Percentiles rank a stretch among this genome's conserved stretches.
phyloP scores from a whole-genome alignment of 2,329 filamentous ascomycete genomes.

The Calonectria henricotiae region DNA sequence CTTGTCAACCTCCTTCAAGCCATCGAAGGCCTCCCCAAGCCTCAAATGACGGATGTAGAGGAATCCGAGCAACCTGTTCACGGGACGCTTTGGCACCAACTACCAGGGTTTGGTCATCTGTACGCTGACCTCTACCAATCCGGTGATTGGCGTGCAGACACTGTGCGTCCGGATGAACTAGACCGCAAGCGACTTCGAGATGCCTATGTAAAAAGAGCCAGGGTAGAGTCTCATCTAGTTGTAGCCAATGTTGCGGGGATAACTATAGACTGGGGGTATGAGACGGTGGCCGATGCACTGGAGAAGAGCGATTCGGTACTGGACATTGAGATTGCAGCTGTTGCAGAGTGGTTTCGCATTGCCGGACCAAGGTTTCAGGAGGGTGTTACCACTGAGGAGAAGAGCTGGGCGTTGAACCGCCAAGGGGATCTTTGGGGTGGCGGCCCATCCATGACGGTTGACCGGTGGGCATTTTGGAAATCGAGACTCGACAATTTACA shows the following conservation, averaged over 20 bases:
- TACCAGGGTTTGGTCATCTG: slow-evolving; percentile 11
- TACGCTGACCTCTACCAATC: slow-evolving; percentile 1
- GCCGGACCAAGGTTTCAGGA: background rate
- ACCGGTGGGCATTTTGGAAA: slow-evolving; percentile 18
- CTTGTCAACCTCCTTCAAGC: background rate
- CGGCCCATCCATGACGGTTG: background rate
- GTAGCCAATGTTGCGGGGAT: background rate
- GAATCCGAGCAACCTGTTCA: background rate
- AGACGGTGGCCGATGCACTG: slow-evolving; percentile 2
- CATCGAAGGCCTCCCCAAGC: slow-evolving; percentile 15
- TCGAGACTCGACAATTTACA: background rate
- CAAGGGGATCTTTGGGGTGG: slow-evolving; percentile 11
- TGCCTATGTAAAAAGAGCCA: background rate
- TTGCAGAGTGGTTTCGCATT: slow-evolving; percentile 6
- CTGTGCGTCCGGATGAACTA: background rate
- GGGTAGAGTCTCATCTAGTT: background rate
- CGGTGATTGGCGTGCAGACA: slow-evolving; percentile 5
- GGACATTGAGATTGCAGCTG: slow-evolving; percentile 4
- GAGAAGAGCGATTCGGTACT: slow-evolving; percentile 16
- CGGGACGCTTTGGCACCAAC: background rate
- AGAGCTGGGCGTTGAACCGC: slow-evolving; percentile 16
- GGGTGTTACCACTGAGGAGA: background rate
- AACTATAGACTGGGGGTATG: slow-evolving; percentile 14
- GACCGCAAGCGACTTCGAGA: background rate
- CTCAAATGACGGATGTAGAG: background rate